Evolutionary conservation across 768 basidiomycete genomes (phyloP).

Genomic region (Lepiota subincarnata): DNA sequence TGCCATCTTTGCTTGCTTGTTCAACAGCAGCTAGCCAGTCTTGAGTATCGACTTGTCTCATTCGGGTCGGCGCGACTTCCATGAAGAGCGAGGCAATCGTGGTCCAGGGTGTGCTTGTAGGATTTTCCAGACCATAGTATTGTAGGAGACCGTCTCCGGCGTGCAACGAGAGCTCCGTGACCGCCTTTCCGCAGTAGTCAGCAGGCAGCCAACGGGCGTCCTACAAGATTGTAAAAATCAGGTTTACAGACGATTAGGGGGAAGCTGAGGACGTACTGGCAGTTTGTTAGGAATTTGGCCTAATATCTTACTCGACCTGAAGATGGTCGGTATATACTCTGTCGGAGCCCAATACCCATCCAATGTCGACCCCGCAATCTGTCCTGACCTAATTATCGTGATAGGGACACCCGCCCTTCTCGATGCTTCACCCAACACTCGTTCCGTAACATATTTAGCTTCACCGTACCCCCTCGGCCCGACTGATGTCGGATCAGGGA

Average conservation of each 20-base stretch:
- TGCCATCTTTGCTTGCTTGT: neutral
- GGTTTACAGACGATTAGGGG: neutral
- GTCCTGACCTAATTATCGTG: slow-evolving; percentile 13
- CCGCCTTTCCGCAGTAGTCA: slow-evolving; percentile 5
- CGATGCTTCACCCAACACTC: neutral
- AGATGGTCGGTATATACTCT: slow-evolving; percentile 12
- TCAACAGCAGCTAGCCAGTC: slow-evolving; percentile 8
- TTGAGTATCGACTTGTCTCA: slow-evolving; percentile 1
- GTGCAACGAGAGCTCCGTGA: slow-evolving; percentile 8
- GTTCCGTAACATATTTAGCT: slow-evolving; percentile 9
- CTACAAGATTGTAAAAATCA: neutral
- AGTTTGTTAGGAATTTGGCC: slow-evolving; percentile 9
- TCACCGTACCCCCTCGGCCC: slow-evolving; percentile 4
- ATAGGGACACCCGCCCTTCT: neutral
- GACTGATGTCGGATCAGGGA: slow-evolving; percentile 3
- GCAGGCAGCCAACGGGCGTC: slow-evolving; percentile 11
- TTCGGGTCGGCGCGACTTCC: neutral
- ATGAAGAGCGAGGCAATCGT: neutral
- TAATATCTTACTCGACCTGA: slow-evolving; percentile 10
- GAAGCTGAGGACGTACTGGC: slow-evolving; percentile 4
- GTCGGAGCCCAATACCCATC: slow-evolving; percentile 13
- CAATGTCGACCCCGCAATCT: slow-evolving; percentile 9
- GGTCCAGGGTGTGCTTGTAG: slow-evolving; percentile 8
- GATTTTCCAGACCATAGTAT: slow-evolving; percentile 13
- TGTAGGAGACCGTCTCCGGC: neutral